These are phyloP conservation scores for Carex pumila DNA, from an alignment of 176 grass and related monocot genomes.

Conservation along the genomic window DNA sequence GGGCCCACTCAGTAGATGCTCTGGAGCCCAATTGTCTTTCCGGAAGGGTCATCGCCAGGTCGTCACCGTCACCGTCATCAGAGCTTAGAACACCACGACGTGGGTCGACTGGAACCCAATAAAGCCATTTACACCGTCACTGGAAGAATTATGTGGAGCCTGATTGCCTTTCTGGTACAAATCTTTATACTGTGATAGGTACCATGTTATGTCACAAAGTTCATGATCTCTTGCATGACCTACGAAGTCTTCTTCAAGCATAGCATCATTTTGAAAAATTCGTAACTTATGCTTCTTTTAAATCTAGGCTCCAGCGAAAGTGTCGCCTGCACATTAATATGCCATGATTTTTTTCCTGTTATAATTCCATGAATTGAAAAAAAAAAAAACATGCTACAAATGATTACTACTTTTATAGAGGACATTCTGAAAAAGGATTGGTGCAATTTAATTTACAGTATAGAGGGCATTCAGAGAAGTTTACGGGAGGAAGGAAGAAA, in stretches of 20 bases:
- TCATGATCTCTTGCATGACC: conserved; percentile 46
- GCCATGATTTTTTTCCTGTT: neutral
- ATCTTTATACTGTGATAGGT: conserved; percentile 54
- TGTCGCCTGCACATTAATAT: neutral
- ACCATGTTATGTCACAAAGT: conserved; percentile 81
- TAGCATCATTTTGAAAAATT: conserved; percentile 37
- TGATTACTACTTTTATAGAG: no score
- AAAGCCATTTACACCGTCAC: conserved; percentile 50
- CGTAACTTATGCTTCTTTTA: conserved; percentile 67
- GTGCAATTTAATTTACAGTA: no score
- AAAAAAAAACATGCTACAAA: no score
- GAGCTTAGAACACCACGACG: no score
- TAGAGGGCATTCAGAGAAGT: no score
- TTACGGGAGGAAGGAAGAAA: no score
- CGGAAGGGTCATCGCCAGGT: no score
- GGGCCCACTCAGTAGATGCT: conserved; percentile 14
- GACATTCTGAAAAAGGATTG: no score
- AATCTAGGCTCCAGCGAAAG: conserved; percentile 57
- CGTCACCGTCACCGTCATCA: no score
- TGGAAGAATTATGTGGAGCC: conserved; percentile 28
- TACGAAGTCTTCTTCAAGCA: conserved; percentile 46
- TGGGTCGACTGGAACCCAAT: no score
- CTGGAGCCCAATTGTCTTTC: conserved; percentile 16
- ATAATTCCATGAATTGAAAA: neutral
- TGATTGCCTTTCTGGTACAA: conserved; percentile 57